phyloP scores from a whole-genome alignment of 176 grass and related monocot genomes.

The Oropetium thomaeum region DNA sequence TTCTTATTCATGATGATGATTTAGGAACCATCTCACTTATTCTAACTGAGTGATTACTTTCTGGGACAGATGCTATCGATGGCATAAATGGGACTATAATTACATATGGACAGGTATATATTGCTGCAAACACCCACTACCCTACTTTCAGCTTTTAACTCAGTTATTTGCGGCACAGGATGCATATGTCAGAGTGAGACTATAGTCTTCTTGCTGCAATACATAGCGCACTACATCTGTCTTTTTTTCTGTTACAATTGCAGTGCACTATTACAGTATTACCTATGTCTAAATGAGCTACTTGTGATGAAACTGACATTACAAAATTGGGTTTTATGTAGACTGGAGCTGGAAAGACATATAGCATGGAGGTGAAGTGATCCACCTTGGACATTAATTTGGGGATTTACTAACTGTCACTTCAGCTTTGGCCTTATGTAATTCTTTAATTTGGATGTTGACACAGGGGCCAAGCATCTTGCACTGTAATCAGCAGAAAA shows the following conservation, averaged over 20 bases:
- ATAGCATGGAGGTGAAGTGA: constrained; percentile 77
- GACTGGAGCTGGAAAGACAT: constrained; percentile 90
- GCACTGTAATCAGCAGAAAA: constrained; percentile 65
- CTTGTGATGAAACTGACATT: constrained; percentile 10
- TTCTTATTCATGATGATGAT: background rate
- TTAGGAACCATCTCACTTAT: background rate
- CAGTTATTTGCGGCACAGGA: too few relatives aligned
- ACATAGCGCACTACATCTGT: background rate
- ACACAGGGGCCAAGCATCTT: constrained; percentile 76
- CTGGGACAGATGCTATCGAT: constrained; percentile 51
- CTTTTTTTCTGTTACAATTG: background rate
- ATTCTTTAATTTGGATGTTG: constrained; percentile 23
- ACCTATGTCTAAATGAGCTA: background rate
- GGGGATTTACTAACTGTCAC: constrained; percentile 10
- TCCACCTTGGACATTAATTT: constrained; percentile 3
- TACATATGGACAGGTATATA: constrained; percentile 74
- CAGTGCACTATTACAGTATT: background rate
- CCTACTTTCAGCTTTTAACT: too few relatives aligned
- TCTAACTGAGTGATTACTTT: background rate
- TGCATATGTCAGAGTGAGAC: background rate
- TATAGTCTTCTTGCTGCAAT: background rate
- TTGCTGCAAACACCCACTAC: too few relatives aligned
- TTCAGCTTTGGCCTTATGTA: constrained; percentile 5
- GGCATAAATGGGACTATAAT: constrained; percentile 78
- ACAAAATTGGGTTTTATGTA: constrained; percentile 30